Base-by-base conservation (phyloP, 176 grass and related monocot species). In the Carex myosuroides region DNA sequence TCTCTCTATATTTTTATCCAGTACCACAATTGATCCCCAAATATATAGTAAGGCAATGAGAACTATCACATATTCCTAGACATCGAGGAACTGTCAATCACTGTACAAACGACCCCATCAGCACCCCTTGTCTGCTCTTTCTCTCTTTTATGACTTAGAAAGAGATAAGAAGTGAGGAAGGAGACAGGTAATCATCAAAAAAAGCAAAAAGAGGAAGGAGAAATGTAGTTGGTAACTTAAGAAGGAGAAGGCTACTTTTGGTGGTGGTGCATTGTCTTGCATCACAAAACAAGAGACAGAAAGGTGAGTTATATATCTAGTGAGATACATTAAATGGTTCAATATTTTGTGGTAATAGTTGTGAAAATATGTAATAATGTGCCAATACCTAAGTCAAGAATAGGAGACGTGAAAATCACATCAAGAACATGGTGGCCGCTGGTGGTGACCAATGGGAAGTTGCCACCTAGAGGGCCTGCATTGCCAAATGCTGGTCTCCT, bases 351-450 rank as follows among this genome's bases (percentile, higher is more conserved):
- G 8, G 8, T 53, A 8, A 75, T 26, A 29, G 10, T 75, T 50
- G 10, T 75, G 20, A 35, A 62, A 60, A 80, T 62, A 62, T 60
- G 33, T 42, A 80, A 42, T 20, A 60, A 62, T 41, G 62, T 24
- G 3, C 70, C 9, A 37, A 13, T 92, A 98, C 90, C 92, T 78
- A 98, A 83, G 85, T 98, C 89, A 10, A 54, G 20, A 52, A 98
- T 94, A 6, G 86, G 91, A 62, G 92, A 94, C 13, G 95, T 98
- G 73, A 98, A 94, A 80, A 98, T 91, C 37, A 98, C 87, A 89
- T 98, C 92, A 61, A 98, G 92, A 39, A 98, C 61, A 30, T 88
- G 86, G 86, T 94, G 91, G 1, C 92, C 92, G 76, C 91, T 92
- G 70, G 85, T 98, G 13, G 92, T 98, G 30, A 93, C 90, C 30